These are phyloP conservation scores for Hypsizygus ulmarius DNA, from an alignment of 1,284 basidiomycete genomes.

Conservation along the genomic window DNA sequence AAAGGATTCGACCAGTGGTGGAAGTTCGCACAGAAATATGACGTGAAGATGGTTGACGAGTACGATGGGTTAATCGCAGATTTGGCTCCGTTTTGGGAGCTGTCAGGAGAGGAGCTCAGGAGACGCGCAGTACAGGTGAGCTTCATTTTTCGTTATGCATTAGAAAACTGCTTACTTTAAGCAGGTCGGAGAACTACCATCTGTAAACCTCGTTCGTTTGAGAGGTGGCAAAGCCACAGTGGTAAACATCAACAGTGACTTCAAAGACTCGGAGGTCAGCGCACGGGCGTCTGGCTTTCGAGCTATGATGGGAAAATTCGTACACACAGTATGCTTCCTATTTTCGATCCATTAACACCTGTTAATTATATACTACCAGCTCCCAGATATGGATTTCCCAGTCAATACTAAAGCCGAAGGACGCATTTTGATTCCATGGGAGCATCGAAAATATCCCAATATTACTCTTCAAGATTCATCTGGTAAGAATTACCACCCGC, in stretches of 20 bases:
- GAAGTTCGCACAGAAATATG: constrained; percentile 71
- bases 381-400: constrained; percentile 90
- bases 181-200: constrained; percentile 75
- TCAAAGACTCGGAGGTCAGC: constrained; percentile 66
- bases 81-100: constrained; percentile 75
- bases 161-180: not conserved
- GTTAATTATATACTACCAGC: constrained; percentile 36
- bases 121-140: constrained; percentile 67
- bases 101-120: constrained; percentile 73
- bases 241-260: constrained; percentile 59
- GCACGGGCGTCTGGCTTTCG: constrained; percentile 77
- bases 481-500: constrained; percentile 32
- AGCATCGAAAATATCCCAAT: constrained; percentile 68
- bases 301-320: constrained; percentile 72
- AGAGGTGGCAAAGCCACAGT: constrained; percentile 61
- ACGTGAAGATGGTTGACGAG: constrained; percentile 85
- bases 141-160: constrained; percentile 8
- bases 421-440: constrained; percentile 88
- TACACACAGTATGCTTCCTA: constrained; percentile 48
- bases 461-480: constrained; percentile 56
- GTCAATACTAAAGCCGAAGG: constrained; percentile 92
- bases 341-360: not conserved
- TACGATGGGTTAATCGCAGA: constrained; percentile 84
- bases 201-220: constrained; percentile 83
- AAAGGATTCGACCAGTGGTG: constrained; percentile 91